These are phyloP conservation scores for Penicillium riverlandense DNA, from an alignment of 495 filamentous ascomycete genomes.

Conservation along the genomic window DNA sequence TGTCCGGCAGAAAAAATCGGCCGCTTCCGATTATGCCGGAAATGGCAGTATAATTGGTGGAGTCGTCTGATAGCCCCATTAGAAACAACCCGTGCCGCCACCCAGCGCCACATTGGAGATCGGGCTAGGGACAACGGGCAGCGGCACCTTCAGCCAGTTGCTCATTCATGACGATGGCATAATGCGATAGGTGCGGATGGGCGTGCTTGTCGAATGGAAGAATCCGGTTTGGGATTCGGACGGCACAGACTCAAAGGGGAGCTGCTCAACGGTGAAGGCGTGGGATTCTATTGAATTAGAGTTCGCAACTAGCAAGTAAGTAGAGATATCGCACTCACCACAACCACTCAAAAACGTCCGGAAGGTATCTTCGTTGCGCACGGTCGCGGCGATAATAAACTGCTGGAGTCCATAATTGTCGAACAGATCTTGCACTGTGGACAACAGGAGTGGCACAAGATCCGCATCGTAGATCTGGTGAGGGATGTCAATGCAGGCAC, in stretches of 20 bases:
- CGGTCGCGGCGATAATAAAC: slow-evolving; percentile 52
- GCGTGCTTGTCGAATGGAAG: slow-evolving; percentile 46
- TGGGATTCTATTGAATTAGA: slow-evolving; percentile 17
- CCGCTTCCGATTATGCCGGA: too few species aligned
- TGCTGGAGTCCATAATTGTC: slow-evolving; percentile 34
- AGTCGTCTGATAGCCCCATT: too few species aligned
- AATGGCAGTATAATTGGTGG: too few species aligned
- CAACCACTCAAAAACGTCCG: slow-evolving; percentile 48
- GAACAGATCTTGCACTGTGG: slow-evolving; percentile 50
- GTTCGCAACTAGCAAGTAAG: neutral
- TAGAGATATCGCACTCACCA: slow-evolving; percentile 34
- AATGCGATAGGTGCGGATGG: slow-evolving; percentile 40
- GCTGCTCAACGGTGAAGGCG: slow-evolving; percentile 31
- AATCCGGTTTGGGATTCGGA: slow-evolving; percentile 47
- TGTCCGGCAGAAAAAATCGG: too few species aligned
- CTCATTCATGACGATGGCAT: slow-evolving; percentile 2
- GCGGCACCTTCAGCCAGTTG: too few species aligned
- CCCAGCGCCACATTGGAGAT: too few species aligned
- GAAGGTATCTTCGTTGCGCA: slow-evolving; percentile 59
- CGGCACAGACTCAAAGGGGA: slow-evolving; percentile 36
- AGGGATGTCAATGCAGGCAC: neutral
- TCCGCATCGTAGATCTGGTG: slow-evolving; percentile 58
- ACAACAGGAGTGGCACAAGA: slow-evolving; percentile 49
- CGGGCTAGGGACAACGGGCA: too few species aligned
- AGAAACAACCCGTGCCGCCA: too few species aligned